Conservation (phyloP, 305 asterid species). For the Nicotiana rustica region DNA sequence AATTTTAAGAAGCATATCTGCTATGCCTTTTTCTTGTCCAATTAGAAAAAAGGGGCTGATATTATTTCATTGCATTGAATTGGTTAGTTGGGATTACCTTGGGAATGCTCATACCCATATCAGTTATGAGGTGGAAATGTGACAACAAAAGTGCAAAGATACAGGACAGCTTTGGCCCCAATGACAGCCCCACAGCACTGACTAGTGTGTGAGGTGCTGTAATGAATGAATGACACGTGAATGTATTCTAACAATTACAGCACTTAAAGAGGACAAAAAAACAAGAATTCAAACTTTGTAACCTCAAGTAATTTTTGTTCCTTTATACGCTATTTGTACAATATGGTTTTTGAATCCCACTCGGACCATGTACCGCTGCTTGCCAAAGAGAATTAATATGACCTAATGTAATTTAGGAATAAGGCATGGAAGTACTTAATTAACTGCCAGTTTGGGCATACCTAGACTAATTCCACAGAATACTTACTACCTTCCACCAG, state of each 20-base stretch:
- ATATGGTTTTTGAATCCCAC: background rate
- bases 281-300: background rate
- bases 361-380: too few relatives aligned
- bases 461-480: too few relatives aligned
- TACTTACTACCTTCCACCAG: too few relatives aligned
- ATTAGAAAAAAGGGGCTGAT: slow-evolving; percentile 20
- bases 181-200: slow-evolving; percentile 26
- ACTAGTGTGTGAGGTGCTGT: background rate
- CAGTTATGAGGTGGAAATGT: slow-evolving; percentile 29
- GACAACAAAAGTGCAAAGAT: slow-evolving; percentile 31
- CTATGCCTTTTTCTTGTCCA: slow-evolving; percentile 29
- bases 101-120: slow-evolving; percentile 29
- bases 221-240: background rate
- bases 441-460: too few relatives aligned
- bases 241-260: background rate
- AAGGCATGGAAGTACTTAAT: background rate
- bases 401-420: background rate
- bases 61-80: slow-evolving; percentile 25
- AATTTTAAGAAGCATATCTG: background rate
- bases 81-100: slow-evolving; percentile 32
- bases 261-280: too few relatives aligned
- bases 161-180: slow-evolving; percentile 15
- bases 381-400: too few relatives aligned
- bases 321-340: background rate
- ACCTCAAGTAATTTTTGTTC: background rate